Evolutionary conservation across 1,284 basidiomycete genomes (phyloP).

Genomic region (Pisolithus thermaeus): DNA sequence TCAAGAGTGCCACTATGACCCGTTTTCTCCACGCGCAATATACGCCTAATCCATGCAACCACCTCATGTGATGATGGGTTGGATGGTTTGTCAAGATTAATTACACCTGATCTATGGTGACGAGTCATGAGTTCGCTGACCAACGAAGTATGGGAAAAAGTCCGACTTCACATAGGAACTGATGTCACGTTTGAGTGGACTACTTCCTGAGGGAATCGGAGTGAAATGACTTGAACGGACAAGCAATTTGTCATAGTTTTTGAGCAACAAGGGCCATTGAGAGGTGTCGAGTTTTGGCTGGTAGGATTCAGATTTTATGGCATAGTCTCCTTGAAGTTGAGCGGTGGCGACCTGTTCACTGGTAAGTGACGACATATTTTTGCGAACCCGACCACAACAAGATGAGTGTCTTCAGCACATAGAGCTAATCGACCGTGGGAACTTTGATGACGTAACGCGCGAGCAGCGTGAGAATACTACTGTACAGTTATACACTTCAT

Average conservation of each 20-base stretch:
- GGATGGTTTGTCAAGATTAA: conserved; percentile 99
- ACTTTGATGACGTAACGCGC: too few relatives aligned
- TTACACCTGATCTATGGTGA: conserved; percentile 80
- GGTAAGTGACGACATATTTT: conserved; percentile 40
- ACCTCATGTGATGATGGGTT: conserved; percentile 99
- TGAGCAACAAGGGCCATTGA: conserved; percentile 95
- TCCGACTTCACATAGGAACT: conserved; percentile 82
- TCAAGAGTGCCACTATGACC: conserved; percentile 98
- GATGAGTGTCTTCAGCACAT: too few relatives aligned
- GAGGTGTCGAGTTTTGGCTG: conserved; percentile 87
- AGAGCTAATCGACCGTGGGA: too few relatives aligned
- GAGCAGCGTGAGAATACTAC: conserved; percentile 14
- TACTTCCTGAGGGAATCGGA: conserved; percentile 88
- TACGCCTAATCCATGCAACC: conserved; percentile 96
- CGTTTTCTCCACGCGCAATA: conserved; percentile 95
- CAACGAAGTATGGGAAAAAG: conserved; percentile 1
- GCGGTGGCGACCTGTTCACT: conserved; percentile 65
- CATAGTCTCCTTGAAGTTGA: conserved; percentile 71
- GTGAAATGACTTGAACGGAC: conserved; percentile 97
- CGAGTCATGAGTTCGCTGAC: conserved; percentile 3
- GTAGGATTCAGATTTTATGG: conserved; percentile 75
- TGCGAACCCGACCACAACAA: not conserved
- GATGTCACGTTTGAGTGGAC: conserved; percentile 92
- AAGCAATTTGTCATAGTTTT: conserved; percentile 97
- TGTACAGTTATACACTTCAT: conserved; percentile 34